These are phyloP conservation scores for Diaporthe velutina DNA, from an alignment of 2,329 filamentous ascomycete genomes.

Conservation along the genomic window DNA sequence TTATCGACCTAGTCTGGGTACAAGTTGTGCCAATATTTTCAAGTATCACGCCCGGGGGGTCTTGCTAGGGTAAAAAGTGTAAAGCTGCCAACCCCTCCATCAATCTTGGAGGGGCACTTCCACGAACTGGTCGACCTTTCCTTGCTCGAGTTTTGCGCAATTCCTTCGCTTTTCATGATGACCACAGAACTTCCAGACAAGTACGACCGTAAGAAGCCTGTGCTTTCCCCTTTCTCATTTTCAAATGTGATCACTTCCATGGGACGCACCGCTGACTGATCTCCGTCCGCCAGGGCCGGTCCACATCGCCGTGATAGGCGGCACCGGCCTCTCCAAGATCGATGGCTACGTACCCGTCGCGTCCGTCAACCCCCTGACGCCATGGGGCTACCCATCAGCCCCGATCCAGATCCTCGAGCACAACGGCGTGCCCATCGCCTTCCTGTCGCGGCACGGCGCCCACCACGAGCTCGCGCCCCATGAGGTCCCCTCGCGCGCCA, in stretches of 20 bases:
- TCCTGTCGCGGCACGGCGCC: constrained; percentile 91
- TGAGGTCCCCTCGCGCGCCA: constrained; percentile 94
- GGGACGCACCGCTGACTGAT: constrained; percentile 19
- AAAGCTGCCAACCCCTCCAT: constrained; percentile 23
- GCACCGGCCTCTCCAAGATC: constrained; percentile 90
- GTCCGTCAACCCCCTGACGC: constrained; percentile 80
- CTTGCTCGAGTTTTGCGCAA: background rate
- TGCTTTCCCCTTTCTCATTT: background rate
- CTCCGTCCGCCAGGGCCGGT: constrained; percentile 67
- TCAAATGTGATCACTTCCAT: background rate
- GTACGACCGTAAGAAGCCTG: constrained; percentile 66
- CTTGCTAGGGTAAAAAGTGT: background rate
- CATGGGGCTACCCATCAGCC: constrained; percentile 85
- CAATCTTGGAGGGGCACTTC: constrained; percentile 15
- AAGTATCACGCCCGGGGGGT: background rate
- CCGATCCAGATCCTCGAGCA: constrained; percentile 91
- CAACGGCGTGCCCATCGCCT: constrained; percentile 85
- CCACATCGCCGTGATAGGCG: constrained; percentile 90
- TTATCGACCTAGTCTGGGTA: background rate
- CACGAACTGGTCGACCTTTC: background rate
- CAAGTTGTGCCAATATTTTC: background rate
- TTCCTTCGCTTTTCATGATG: background rate
- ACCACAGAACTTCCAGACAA: constrained; percentile 66
- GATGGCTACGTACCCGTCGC: constrained; percentile 89
- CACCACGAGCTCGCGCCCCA: constrained; percentile 93